Evolutionary conservation across 768 basidiomycete species (phyloP).

Genomic region (Termitomyces sp.): DNA sequence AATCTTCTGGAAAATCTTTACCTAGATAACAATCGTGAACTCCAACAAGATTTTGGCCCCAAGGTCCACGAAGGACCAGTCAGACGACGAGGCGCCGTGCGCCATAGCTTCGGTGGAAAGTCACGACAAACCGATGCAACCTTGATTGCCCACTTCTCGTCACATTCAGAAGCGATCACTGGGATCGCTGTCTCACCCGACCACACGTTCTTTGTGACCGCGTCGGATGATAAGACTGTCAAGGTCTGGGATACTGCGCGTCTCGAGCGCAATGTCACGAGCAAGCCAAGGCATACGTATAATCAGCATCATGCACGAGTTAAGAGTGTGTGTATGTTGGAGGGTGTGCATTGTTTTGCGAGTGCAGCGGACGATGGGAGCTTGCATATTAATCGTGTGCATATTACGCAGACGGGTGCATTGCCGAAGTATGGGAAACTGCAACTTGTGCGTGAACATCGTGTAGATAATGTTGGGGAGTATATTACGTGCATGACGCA

Average conservation of each 20-base stretch:
- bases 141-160: constrained; percentile 80
- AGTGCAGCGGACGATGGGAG: constrained; percentile 84
- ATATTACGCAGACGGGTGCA: constrained; percentile 62
- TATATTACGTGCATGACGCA: constrained; percentile 85
- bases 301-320: constrained; percentile 58
- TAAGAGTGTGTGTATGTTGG: constrained; percentile 75
- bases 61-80: constrained; percentile 79
- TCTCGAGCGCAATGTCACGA: constrained; percentile 92
- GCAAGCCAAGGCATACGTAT: constrained; percentile 74
- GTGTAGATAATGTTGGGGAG: constrained; percentile 69
- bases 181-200: constrained; percentile 88
- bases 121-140: constrained; percentile 68
- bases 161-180: constrained; percentile 80
- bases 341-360: constrained; percentile 87
- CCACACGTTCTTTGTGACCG: constrained; percentile 91
- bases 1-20: constrained; percentile 89
- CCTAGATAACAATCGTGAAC: constrained; percentile 80
- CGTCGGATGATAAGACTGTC: constrained; percentile 91
- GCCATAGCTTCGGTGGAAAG: constrained; percentile 62
- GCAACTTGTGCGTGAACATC: constrained; percentile 79
- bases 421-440: constrained; percentile 84
- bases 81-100: constrained; percentile 69
- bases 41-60: constrained; percentile 91
- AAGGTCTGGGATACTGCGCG: constrained; percentile 92
- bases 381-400: constrained; percentile 80